Conservation (phyloP, 352 stramenopile species). For the Phytophthora pluvialis region DNA sequence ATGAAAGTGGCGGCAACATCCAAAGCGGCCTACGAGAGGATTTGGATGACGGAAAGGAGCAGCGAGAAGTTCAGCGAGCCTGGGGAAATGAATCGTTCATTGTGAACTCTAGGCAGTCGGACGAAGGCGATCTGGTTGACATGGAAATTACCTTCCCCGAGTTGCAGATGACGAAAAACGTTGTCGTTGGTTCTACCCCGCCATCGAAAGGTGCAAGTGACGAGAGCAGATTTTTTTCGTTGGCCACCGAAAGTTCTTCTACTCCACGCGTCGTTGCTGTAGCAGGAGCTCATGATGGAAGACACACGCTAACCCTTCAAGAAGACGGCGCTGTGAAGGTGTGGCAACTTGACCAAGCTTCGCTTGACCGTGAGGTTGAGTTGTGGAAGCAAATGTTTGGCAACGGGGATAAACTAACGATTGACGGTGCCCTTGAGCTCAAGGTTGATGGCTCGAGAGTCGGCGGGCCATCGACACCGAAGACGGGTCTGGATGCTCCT, state of each 20-base stretch:
- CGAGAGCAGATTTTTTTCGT: conserved; percentile 12
- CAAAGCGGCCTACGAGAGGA: conserved; percentile 34
- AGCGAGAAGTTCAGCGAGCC: conserved; percentile 29
- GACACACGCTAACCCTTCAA: conserved; percentile 62
- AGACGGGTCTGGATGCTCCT: conserved; percentile 73
- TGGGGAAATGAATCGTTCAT: conserved; percentile 37
- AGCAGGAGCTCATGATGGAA: conserved; percentile 38
- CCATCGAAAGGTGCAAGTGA: neutral
- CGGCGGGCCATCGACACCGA: conserved; percentile 56
- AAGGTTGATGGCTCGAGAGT: conserved; percentile 55
- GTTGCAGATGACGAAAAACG: conserved; percentile 44
- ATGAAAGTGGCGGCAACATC: conserved; percentile 10
- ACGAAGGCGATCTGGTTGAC: conserved; percentile 39
- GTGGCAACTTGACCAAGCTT: conserved; percentile 65
- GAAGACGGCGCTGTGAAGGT: conserved; percentile 42
- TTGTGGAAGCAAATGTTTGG: conserved; percentile 81
- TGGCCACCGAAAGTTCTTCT: neutral
- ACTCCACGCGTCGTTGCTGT: conserved; percentile 50
- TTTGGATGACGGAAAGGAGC: neutral
- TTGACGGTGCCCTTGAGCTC: conserved; percentile 39
- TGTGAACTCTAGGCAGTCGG: conserved; percentile 32
- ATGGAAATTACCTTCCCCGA: conserved; percentile 47
- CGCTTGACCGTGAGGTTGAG: conserved; percentile 52
- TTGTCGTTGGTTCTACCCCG: conserved; percentile 36
- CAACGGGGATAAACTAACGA: conserved; percentile 17